These are phyloP conservation scores for Toxicodendron radicans DNA, from an alignment of 345 rosid species.

Conservation along the genomic window DNA sequence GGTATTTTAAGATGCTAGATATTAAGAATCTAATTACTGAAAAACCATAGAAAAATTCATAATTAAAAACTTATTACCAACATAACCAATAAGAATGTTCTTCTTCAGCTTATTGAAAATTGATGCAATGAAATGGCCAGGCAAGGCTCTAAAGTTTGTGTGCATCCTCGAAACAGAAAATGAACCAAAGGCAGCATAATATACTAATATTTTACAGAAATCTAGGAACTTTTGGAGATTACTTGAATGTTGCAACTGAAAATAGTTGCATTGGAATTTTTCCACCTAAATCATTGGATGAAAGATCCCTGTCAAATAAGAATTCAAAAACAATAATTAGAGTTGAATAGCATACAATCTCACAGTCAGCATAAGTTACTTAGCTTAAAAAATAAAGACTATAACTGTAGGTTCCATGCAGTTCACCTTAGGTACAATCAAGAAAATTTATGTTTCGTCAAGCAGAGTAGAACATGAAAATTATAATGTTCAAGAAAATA, in stretches of 20 bases:
- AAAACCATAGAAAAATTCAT: background rate
- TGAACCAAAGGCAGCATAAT: background rate
- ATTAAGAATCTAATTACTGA: background rate
- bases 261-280: conserved; percentile 60
- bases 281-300: conserved; percentile 68
- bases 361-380: background rate
- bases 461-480: background rate
- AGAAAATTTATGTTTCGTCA: background rate
- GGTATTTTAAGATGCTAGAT: conserved; percentile 1
- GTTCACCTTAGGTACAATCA: conserved; percentile 2
- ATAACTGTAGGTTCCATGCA: conserved; percentile 9
- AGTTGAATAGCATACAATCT: conserved; percentile 1
- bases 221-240: conserved; percentile 21
- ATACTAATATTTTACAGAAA: background rate
- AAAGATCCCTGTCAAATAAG: conserved; percentile 64
- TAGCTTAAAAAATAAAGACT: background rate
- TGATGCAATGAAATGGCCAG: background rate
- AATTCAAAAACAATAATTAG: background rate
- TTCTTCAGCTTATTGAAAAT: background rate
- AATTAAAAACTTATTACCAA: background rate
- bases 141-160: background rate
- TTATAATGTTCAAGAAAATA: background rate
- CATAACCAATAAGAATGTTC: background rate
- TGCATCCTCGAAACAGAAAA: background rate
- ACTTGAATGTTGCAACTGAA: conserved; percentile 71